A percentile compares a stretch with the other conserved stretches of the same genome.
Conservation (phyloP, 108 stramenopile genomes). For the Skeletonema potamos region DNA sequence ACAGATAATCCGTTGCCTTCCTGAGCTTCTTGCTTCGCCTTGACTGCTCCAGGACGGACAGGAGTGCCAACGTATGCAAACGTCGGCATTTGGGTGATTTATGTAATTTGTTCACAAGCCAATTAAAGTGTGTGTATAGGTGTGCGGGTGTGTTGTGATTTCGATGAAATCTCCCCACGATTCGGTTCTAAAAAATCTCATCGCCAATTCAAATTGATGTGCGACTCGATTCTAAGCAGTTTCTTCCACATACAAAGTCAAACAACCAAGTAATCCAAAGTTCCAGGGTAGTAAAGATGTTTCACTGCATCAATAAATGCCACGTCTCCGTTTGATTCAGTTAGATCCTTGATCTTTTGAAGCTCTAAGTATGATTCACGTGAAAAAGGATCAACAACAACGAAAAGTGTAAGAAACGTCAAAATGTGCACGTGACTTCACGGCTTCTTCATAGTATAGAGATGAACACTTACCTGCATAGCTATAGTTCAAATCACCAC, state of each 20-base stretch:
- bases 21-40: background rate
- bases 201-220: background rate
- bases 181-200: background rate
- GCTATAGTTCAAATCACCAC: slow-evolving; percentile 35
- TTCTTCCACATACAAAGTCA: background rate
- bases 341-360: slow-evolving; percentile 31
- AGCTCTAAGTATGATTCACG: background rate
- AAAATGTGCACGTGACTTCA: background rate
- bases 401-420: background rate
- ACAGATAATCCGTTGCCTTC: background rate
- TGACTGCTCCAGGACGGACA: background rate
- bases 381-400: background rate
- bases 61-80: background rate
- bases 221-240: background rate
- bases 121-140: too few relatives aligned
- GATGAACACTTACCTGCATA: slow-evolving; percentile 23
- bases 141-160: too few relatives aligned
- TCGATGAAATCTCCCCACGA: background rate
- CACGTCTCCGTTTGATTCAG: slow-evolving; percentile 47
- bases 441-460: too few relatives aligned
- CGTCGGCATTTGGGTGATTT: background rate
- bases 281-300: slow-evolving; percentile 39
- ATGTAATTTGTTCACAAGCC: background rate
- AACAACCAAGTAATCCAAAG: slow-evolving; percentile 21
- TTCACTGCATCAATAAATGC: slow-evolving; percentile 49